Evolutionary conservation across 192 early-diverging fungal genomes (phyloP), one percentile per base, ranked within the genome.

Genomic region (Oehlia diaphana): DNA sequence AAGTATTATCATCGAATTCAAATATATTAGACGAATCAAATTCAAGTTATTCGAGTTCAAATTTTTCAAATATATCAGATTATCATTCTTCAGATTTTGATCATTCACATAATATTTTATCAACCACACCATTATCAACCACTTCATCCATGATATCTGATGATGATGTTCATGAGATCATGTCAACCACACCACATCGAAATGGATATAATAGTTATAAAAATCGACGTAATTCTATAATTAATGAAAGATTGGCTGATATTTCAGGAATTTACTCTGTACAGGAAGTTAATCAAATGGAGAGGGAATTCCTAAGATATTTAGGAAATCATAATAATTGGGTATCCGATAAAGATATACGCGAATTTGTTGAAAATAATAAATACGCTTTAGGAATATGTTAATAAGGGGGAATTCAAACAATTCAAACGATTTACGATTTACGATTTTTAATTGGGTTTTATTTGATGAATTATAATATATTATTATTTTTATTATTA

Each of bases 291-390:
- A 80, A 84, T 53, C 47, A 71, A 9, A 37, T 82, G 28, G 83
- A 84, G 35, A 74, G 62, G 16, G 78, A 73, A 3, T 84, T 84
- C 28, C 39, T 84, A 5, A 84, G 80, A 76, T 14, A 80, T 14
- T 82, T 84, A 21, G 74, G 82, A 12, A 0, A 1, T 16, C 76
- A 83, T 39, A 69, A 70, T 14, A 77, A 74, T 31, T 82, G 78
- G 77, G 81, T 84, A 0, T 74, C 76, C 71, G 78, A 81, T 42
- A 31, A 72, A 28, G 78, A 84, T 42, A 67, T 84, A 19, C 44
- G 76, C 14, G n/a, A 64, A 44, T 84, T 84, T 70, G 42, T 84
- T 13, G 37, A 79, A 23, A 63, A 44, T 7, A 81, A 84, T 53
- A 70, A 37, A 21, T 37, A 70, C 9, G 68, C 68, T 70, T 70